Evolutionary conservation across 495 filamentous ascomycete species (phyloP).

Genomic region (Neurospora sp.): DNA sequence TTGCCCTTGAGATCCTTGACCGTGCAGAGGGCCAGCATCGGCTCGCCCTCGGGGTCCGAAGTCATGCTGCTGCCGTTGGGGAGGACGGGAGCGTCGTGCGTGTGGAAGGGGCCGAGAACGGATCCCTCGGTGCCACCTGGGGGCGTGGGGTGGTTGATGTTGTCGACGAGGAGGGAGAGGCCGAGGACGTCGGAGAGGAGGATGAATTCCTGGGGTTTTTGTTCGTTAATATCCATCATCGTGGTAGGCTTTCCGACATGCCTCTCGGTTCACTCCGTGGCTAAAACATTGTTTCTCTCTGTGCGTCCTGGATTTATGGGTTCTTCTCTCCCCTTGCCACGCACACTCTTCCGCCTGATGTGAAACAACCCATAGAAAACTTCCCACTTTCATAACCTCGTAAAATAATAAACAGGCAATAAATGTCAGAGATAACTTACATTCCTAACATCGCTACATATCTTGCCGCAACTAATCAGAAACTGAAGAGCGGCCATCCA

Average conservation of each 20-base stretch:
- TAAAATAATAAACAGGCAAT: background rate
- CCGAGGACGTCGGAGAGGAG: slow-evolving; percentile 87
- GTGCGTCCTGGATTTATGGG: background rate
- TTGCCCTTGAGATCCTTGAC: slow-evolving; percentile 57
- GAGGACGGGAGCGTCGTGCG: slow-evolving; percentile 66
- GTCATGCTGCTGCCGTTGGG: slow-evolving; percentile 58
- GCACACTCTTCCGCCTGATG: background rate
- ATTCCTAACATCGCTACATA: slow-evolving; percentile 54
- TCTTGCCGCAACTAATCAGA: slow-evolving; percentile 64
- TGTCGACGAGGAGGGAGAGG: slow-evolving; percentile 80
- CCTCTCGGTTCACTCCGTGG: background rate
- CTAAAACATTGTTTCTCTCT: background rate
- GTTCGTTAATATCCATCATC: background rate
- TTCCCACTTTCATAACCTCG: background rate
- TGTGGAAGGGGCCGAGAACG: slow-evolving; percentile 89
- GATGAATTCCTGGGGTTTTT: slow-evolving; percentile 70
- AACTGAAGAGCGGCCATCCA: slow-evolving; percentile 69
- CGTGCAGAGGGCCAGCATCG: slow-evolving; percentile 67
- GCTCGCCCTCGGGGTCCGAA: slow-evolving; percentile 57
- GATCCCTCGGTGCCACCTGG: slow-evolving; percentile 69
- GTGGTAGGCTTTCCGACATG: background rate
- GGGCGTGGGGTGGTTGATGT: slow-evolving; percentile 86
- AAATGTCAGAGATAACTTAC: slow-evolving; percentile 3
- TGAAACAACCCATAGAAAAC: background rate
- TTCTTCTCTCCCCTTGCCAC: background rate